Conservation (phyloP, 331 rosid genomes). For the Spiraea crenata region DNA sequence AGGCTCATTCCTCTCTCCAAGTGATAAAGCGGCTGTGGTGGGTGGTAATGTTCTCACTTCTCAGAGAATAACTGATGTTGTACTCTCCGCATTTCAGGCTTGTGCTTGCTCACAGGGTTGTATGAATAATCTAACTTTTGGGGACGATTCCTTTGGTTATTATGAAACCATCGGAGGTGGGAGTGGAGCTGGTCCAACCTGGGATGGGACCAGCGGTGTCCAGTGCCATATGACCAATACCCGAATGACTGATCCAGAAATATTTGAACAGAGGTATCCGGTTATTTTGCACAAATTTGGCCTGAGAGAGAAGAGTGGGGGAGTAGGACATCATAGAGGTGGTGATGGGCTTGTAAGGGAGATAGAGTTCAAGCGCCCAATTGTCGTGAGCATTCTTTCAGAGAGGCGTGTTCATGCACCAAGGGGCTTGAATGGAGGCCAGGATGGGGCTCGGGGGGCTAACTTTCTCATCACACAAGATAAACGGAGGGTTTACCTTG, state of each 20-base stretch:
- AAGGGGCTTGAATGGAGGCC: constrained; percentile 77
- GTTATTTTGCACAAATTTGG: constrained; percentile 71
- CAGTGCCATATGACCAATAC: constrained; percentile 98
- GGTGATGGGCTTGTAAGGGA: constrained; percentile 85
- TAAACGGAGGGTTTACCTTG: constrained; percentile 56
- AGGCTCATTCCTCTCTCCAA: constrained; percentile 90
- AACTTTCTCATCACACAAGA: constrained; percentile 69
- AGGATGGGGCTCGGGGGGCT: constrained; percentile 69
- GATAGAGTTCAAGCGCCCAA: constrained; percentile 68
- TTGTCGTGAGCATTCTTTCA: constrained; percentile 75
- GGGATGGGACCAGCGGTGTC: constrained; percentile 91
- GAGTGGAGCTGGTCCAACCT: constrained; percentile 87
- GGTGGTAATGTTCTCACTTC: constrained; percentile 92
- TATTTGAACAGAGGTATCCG: constrained; percentile 86
- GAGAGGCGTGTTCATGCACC: constrained; percentile 91
- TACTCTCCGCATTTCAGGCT: constrained; percentile 85
- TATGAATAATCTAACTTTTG: constrained; percentile 92
- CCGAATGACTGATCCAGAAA: constrained; percentile 88
- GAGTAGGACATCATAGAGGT: constrained; percentile 66
- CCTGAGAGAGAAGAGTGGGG: constrained; percentile 73
- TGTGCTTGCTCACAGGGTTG: constrained; percentile 98
- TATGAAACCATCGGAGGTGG: constrained; percentile 97
- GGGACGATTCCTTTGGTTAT: constrained; percentile 85
- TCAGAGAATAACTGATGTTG: constrained; percentile 86
- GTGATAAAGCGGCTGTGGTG: constrained; percentile 91